Evolutionary conservation across 768 basidiomycete species (phyloP), one percentile per base, ranked within the genome.

Genomic region (Tylopilus plumbeoviolaceoides): DNA sequence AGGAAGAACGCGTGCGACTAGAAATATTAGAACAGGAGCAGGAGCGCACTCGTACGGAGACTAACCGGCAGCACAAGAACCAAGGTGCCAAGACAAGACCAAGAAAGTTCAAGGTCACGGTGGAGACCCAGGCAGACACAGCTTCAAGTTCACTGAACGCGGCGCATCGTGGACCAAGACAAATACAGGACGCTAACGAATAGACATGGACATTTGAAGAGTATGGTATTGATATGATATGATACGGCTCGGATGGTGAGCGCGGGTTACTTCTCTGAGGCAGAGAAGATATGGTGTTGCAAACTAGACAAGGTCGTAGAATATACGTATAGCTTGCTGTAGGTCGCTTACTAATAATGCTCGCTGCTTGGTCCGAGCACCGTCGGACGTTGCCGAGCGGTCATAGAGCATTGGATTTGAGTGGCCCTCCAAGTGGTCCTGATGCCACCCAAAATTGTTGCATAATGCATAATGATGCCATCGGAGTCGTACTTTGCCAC

Each of bases 1-100:
- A 95, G 68, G 90, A 92, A 67, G 83, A 80, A 61, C 75, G 88
- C 15, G 66, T 89, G n/a, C 76, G 71, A 57, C 57, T 72, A 31
- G 84, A 87, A 66, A 73, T 74, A 48, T 49, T 44, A 36, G 51
- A 27, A 17, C 54, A 47, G 30, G 55, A 1, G n/a, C 38, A 5
- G 7, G 42, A 0, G 4, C 50, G 43, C 5, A 31, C 21, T 1
- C 7, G 20, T 10, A 31, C 6, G n/a, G 39, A 20, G 27, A 7
- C 31, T 9, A 9, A 11, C 17, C 42, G 10, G 7, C 45, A 28
- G 36, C 40, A 39, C 23, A 57, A 53, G 55, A 41, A 39, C 42
- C 57, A 30, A 28, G 45, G 53, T 8, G 31, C 39, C 3, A 59
- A 48, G 44, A 21, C 39, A 12, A 43, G 35, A n/a, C n/a, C 51